phyloP scores from a whole-genome alignment of 2,329 filamentous ascomycete species.

The Akanthomyces lecanii region DNA sequence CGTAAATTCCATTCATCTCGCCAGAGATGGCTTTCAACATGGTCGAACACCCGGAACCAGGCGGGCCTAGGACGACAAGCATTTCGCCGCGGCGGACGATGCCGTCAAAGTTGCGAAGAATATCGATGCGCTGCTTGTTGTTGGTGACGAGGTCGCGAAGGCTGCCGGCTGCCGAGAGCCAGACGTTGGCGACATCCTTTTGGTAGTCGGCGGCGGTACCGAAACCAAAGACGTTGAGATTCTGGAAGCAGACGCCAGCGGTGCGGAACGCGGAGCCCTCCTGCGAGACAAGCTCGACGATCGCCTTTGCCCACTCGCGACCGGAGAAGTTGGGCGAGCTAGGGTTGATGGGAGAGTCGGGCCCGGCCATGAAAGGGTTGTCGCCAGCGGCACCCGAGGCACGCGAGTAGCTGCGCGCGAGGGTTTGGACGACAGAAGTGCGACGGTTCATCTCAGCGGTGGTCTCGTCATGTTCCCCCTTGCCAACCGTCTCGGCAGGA shows the following conservation, averaged over 20 bases:
- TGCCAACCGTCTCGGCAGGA: slow-evolving; percentile 18
- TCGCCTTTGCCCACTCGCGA: slow-evolving; percentile 52
- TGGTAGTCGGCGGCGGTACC: slow-evolving; percentile 66
- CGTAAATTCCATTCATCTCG: slow-evolving; percentile 70
- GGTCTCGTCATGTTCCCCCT: slow-evolving; percentile 33
- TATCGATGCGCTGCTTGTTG: slow-evolving; percentile 56
- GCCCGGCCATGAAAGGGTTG: slow-evolving; percentile 44
- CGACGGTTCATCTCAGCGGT: slow-evolving; percentile 42
- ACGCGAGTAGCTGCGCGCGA: slow-evolving; percentile 49
- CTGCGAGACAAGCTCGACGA: slow-evolving; percentile 44
- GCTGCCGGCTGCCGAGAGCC: slow-evolving; percentile 38
- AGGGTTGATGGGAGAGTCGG: slow-evolving; percentile 46
- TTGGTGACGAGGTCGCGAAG: slow-evolving; percentile 49
- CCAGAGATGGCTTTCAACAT: slow-evolving; percentile 77
- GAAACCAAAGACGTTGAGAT: slow-evolving; percentile 64
- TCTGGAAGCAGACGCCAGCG: slow-evolving; percentile 59
- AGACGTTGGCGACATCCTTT: slow-evolving; percentile 58
- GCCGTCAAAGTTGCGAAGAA: slow-evolving; percentile 61
- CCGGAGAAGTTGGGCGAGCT: slow-evolving; percentile 44
- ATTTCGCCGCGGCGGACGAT: slow-evolving; percentile 65
- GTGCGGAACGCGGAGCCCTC: slow-evolving; percentile 52
- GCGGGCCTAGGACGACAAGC: slow-evolving; percentile 66
- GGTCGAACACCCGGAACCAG: slow-evolving; percentile 69
- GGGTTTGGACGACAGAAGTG: slow-evolving; percentile 44
- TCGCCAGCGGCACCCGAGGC: slow-evolving; percentile 35